Percentiles rank a stretch among this genome's conserved stretches.
Evolutionary conservation across 108 stramenopile genomes (phyloP).

Genomic region (Nitzschia palea): DNA sequence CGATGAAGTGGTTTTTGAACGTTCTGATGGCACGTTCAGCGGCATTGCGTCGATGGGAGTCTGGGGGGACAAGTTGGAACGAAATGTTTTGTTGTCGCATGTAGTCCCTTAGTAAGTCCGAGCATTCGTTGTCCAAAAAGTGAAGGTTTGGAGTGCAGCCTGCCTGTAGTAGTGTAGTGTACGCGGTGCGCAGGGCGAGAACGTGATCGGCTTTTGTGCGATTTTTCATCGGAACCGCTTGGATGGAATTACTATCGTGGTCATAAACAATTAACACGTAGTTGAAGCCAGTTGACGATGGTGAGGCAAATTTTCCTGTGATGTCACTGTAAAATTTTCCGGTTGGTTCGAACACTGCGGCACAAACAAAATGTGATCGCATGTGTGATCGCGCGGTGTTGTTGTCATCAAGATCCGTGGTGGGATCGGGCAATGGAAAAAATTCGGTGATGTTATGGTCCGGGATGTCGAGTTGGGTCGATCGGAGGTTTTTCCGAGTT

Average conservation of each 20-base stretch:
- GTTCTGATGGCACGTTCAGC: conserved; percentile 56
- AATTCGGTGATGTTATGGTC: not conserved
- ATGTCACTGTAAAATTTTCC: conserved; percentile 30
- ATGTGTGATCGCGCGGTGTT: no score
- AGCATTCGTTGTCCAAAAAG: conserved; percentile 40
- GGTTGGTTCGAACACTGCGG: not conserved
- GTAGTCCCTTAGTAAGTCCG: conserved; percentile 9
- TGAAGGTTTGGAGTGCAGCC: no score
- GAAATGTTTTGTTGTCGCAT: conserved; percentile 6
- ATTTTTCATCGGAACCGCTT: conserved; percentile 19
- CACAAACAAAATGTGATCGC: conserved; percentile 1
- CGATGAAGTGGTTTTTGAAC: conserved; percentile 54
- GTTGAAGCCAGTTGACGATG: conserved; percentile 16
- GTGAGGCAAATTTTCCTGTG: conserved; percentile 33
- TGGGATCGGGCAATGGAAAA: no score
- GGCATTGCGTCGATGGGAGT: conserved; percentile 32
- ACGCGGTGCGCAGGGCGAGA: conserved; percentile 4
- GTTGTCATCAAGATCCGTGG: not conserved
- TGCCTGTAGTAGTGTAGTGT: conserved; percentile 24
- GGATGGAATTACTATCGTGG: conserved; percentile 38
- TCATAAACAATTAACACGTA: conserved; percentile 37
- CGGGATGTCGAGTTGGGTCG: conserved; percentile 14
- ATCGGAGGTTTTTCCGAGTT: not conserved
- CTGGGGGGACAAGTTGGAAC: conserved; percentile 45
- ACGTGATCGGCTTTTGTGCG: not conserved